phyloP scores from a whole-genome alignment of 345 rosid species.

The Ceriops tagal region DNA sequence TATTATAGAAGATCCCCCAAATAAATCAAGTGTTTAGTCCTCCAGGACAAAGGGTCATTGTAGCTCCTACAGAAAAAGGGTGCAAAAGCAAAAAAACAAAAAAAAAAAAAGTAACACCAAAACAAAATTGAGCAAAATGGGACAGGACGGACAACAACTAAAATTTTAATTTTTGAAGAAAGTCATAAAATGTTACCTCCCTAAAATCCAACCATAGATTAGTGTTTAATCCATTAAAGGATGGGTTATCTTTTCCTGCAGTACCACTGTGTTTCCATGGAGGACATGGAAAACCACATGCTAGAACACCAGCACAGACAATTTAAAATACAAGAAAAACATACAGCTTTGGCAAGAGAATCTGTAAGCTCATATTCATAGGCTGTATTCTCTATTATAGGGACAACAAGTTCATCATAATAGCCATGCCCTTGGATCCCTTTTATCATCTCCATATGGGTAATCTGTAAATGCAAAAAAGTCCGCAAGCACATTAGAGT shows the following conservation, averaged over 20 bases:
- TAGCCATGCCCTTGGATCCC: slow-evolving; percentile 98
- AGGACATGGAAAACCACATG: slow-evolving; percentile 8
- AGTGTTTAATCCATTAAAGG: neutral
- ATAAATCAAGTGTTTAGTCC: neutral
- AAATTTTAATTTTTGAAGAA: neutral
- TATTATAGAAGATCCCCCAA: slow-evolving; percentile 1
- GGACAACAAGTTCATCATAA: slow-evolving; percentile 89
- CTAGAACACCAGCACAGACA: neutral
- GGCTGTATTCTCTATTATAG: slow-evolving; percentile 92
- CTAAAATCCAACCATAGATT: neutral
- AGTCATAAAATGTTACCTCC: neutral
- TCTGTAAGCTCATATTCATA: slow-evolving; percentile 86
- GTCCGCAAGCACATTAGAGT: neutral
- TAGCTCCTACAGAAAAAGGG: too few species aligned
- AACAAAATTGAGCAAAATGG: neutral
- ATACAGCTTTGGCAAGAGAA: slow-evolving; percentile 83
- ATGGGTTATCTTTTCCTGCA: neutral
- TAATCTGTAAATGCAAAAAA: slow-evolving; percentile 42
- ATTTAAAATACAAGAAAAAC: slow-evolving; percentile 12
- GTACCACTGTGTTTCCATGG: neutral
- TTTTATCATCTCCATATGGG: slow-evolving; percentile 99
- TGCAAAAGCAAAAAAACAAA: too few species aligned
- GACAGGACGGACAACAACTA: neutral
- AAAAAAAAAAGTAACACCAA: too few species aligned
- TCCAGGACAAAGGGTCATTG: neutral